Evolutionary conservation across 2,329 filamentous ascomycete genomes (phyloP), one percentile per base, ranked within the genome.

Genomic region (Aspergillus fischeri): DNA sequence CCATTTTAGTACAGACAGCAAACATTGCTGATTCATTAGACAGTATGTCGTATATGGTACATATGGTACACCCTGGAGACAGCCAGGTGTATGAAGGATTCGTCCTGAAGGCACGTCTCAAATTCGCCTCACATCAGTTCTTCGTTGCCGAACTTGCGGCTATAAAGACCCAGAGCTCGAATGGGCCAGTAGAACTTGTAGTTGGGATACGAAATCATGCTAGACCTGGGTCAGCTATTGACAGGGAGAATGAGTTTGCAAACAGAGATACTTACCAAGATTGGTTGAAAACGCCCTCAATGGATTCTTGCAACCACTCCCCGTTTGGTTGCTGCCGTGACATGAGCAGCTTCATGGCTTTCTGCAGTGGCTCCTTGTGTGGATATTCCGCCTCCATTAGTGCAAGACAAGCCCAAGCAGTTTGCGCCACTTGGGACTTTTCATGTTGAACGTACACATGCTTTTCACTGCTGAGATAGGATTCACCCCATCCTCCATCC

Each of bases 261-360:
- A 4, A 32, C 35, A 49, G n/a, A 11, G 20, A 17, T 41, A 82
- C 83, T 77, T 73, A 87, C 85, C 93, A 97, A 68, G 88, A 94
- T 80, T 97, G 96, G 77, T 99, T 99, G 77, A 99, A 99, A 10
- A 99, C 94, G 2, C 94, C 94, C 74, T 99, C 94, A 66, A 99
- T 97, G 0, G 89, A 88, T 75, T 97, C 94, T 72, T 97, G 92
- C 64, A 90, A 72, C 94, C 94, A 99, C 77, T 97, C 92, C 35
- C 94, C 94, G 69, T 96, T 96, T 2, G 80, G 71, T 73, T 91
- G 87, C 78, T 99, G 94, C 51, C 93, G 84, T 29, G 82, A 77
- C 87, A 97, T 93, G 61, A 99, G 83, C 66, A 99, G 79, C 71
- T 83, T 84, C 68, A 97, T 81, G 1, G 89, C 94, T 65, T 80